Percentiles rank a stretch among this genome's conserved stretches.
Conservation (phyloP, 1,284 basidiomycete species). For the Cerioporus squamosus region DNA sequence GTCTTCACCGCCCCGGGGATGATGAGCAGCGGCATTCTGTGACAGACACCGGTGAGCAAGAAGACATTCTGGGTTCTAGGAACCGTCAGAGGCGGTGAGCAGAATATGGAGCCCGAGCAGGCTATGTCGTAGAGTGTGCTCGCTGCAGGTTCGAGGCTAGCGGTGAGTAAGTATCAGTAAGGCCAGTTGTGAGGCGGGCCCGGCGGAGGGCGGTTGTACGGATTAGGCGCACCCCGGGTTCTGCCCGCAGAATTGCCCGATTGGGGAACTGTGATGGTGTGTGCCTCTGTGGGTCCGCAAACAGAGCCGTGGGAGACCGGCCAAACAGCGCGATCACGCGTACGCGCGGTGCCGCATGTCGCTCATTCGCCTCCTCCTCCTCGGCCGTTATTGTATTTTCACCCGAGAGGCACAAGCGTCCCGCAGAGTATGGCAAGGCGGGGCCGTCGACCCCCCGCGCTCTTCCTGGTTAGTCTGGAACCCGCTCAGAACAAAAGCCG, state of each 20-base stretch:
- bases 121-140: background rate
- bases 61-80: background rate
- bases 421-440: background rate
- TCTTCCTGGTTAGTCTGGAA: background rate
- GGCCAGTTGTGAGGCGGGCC: background rate
- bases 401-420: background rate
- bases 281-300: slow-evolving; percentile 17
- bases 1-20: slow-evolving; percentile 1
- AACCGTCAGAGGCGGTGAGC: background rate
- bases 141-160: background rate
- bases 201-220: background rate
- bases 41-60: background rate
- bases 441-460: background rate
- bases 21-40: slow-evolving; percentile 2
- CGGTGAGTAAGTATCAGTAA: slow-evolving; percentile 1
- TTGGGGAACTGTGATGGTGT: slow-evolving; percentile 5
- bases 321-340: slow-evolving; percentile 3
- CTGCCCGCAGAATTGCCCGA: background rate
- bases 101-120: background rate
- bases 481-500: background rate
- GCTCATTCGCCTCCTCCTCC: background rate
- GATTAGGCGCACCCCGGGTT: background rate
- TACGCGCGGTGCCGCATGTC: slow-evolving; percentile 3
- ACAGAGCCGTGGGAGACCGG: slow-evolving; percentile 6
- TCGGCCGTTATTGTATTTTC: slow-evolving; percentile 2